Conservation (phyloP, 2,329 filamentous ascomycete genomes). For the Scedosporium apiospermum region DNA sequence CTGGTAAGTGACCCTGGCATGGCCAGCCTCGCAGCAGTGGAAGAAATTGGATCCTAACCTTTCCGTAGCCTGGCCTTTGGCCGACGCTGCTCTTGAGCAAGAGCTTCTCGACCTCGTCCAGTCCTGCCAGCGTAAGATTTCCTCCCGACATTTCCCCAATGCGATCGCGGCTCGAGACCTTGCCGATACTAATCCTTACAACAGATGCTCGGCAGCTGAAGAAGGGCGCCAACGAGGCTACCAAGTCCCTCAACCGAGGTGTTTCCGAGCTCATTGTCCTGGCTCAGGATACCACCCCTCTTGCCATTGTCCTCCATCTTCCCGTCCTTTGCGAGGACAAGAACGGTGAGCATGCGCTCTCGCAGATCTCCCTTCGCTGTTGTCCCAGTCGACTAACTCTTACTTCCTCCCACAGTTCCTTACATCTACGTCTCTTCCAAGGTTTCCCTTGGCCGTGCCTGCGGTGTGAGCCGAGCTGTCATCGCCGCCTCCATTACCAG, state of each 20-base stretch:
- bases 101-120: conserved; percentile 77
- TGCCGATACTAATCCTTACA: background rate
- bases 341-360: conserved; percentile 29
- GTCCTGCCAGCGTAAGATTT: conserved; percentile 44
- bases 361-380: conserved; percentile 36
- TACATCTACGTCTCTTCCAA: conserved; percentile 68
- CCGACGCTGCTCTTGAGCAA: conserved; percentile 65
- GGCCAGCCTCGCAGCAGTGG: background rate
- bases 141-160: background rate
- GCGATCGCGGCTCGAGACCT: background rate
- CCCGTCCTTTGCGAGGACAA: conserved; percentile 82
- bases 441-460: conserved; percentile 79
- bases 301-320: conserved; percentile 82
- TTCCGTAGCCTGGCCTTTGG: conserved; percentile 53
- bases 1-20: background rate
- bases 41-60: background rate
- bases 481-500: conserved; percentile 84
- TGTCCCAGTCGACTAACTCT: conserved; percentile 51
- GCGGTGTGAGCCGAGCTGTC: conserved; percentile 79
- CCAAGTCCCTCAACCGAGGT: conserved; percentile 85
- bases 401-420: conserved; percentile 26
- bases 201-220: conserved; percentile 63
- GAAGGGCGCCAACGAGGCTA: conserved; percentile 81
- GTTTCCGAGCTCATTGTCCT: conserved; percentile 84
- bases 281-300: conserved; percentile 76